Conservation (phyloP, 169 alveolate genomes). For the Plasmodium vivax region DNA sequence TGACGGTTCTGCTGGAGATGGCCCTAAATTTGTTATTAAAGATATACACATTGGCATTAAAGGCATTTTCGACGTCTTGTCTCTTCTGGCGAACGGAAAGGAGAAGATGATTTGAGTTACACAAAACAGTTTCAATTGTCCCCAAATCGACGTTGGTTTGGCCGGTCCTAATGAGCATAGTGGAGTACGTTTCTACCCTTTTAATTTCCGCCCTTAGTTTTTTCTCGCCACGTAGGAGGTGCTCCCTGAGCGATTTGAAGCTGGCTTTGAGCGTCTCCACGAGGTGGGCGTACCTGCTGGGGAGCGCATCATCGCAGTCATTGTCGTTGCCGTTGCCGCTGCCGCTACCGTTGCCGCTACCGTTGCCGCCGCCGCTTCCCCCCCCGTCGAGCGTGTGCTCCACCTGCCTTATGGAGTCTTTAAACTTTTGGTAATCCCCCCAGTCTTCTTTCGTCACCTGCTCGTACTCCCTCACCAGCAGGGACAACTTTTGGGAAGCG, state of each 20-base stretch:
- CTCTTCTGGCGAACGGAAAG: constrained; percentile 11
- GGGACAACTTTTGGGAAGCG: background rate
- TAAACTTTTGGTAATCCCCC: background rate
- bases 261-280: background rate
- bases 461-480: constrained; percentile 5
- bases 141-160: constrained; percentile 27
- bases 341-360: too few relatives aligned
- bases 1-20: background rate
- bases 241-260: background rate
- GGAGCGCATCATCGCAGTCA: background rate
- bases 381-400: background rate
- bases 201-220: constrained; percentile 32
- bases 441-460: background rate
- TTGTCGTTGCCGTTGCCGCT: background rate
- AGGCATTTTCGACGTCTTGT: constrained; percentile 13
- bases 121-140: background rate
- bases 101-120: constrained; percentile 1
- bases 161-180: constrained; percentile 9
- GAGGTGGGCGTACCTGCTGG: background rate
- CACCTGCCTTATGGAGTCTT: background rate
- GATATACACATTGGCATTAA: constrained; percentile 24
- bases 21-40: constrained; percentile 36
- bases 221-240: constrained; percentile 13
- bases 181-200: constrained; percentile 23
- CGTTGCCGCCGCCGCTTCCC: too few relatives aligned